Evolutionary conservation across 345 rosid genomes (phyloP).

Genomic region (Brassica cretica): DNA sequence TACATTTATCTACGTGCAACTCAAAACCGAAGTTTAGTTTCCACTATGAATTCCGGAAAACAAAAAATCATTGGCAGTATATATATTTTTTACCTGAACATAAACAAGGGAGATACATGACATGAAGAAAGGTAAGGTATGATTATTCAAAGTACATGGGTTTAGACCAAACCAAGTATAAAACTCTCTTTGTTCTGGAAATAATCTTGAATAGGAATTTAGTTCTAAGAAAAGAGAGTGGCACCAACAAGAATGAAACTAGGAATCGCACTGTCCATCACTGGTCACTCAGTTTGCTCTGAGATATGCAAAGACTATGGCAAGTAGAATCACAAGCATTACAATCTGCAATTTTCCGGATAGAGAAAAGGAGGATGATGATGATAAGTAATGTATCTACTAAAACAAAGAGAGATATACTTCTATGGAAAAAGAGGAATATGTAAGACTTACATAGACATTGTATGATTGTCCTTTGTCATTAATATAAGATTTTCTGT

Average conservation of each 20-base stretch:
- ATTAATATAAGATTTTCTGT: conserved; percentile 65
- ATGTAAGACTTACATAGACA: conserved; percentile 32
- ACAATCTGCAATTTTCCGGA: conserved; percentile 45
- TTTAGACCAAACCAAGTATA: conserved; percentile 23
- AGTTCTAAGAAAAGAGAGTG: conserved; percentile 10
- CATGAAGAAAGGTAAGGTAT: background rate
- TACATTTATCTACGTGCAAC: background rate
- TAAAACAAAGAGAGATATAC: background rate
- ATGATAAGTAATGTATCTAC: background rate
- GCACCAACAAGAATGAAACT: conserved; percentile 23
- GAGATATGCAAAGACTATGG: conserved; percentile 50
- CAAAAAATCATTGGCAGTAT: background rate
- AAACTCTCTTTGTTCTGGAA: conserved; percentile 4
- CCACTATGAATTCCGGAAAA: background rate
- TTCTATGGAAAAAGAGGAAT: background rate
- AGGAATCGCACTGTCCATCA: background rate
- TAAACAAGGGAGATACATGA: background rate
- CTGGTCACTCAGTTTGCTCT: conserved; percentile 33
- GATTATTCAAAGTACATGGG: background rate
- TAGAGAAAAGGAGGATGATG: background rate
- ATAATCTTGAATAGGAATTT: conserved; percentile 26
- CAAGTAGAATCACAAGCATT: conserved; percentile 49
- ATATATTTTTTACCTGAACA: background rate
- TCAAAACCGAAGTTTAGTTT: background rate
- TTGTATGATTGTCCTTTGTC: conserved; percentile 36